Conservation (phyloP, 78 protist genomes). For the Planoprotostelium fungivorum region DNA sequence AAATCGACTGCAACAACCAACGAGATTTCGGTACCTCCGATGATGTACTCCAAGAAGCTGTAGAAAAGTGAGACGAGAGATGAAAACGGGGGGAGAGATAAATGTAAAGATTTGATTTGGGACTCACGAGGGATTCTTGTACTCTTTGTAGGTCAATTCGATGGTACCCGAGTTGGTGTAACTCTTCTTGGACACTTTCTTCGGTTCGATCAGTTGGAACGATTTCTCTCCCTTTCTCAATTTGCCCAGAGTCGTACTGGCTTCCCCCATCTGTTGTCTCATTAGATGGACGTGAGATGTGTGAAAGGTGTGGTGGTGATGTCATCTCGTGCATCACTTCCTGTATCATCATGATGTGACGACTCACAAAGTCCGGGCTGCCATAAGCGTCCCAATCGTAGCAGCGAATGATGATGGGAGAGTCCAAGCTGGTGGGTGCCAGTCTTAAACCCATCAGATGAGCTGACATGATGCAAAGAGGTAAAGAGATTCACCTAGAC, state of each 20-base stretch:
- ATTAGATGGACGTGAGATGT: neutral
- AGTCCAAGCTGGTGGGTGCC: slow-evolving; percentile 4
- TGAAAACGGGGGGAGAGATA: no score
- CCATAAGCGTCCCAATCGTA: slow-evolving; percentile 58
- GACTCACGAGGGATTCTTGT: neutral
- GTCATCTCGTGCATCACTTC: no score
- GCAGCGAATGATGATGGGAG: slow-evolving; percentile 21
- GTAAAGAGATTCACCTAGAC: neutral
- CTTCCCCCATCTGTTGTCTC: slow-evolving; percentile 38
- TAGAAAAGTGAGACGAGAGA: neutral
- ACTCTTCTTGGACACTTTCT: slow-evolving; percentile 32
- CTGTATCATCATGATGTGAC: neutral
- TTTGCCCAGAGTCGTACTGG: neutral
- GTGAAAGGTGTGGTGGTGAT: no score
- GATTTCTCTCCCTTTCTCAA: neutral
- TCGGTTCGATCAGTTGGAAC: slow-evolving; percentile 18
- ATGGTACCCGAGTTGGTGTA: slow-evolving; percentile 51
- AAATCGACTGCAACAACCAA: slow-evolving; percentile 82
- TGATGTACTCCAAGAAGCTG: slow-evolving; percentile 66
- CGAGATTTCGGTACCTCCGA: slow-evolving; percentile 67
- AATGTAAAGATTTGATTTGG: no score
- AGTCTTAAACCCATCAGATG: neutral
- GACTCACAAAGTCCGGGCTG: slow-evolving; percentile 20
- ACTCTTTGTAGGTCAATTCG: neutral
- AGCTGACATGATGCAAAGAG: neutral